These are phyloP conservation scores for Populus hybrid DNA, from an alignment of 441 rosid species.

Conservation along the genomic window DNA sequence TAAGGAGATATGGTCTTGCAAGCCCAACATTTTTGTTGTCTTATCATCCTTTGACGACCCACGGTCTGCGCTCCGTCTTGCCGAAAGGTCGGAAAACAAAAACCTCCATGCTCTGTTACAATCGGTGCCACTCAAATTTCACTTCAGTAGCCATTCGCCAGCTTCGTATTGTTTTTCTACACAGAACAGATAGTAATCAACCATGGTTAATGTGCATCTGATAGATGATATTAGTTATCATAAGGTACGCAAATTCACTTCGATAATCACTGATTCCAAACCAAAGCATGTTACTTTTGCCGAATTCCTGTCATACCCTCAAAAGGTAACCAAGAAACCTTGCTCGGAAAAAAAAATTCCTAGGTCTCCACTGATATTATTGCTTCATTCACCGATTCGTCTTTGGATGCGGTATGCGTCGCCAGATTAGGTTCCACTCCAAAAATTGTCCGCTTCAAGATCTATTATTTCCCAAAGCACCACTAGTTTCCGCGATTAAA, in stretches of 20 bases:
- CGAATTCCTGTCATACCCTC: background rate
- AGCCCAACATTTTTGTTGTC: background rate
- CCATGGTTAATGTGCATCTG: background rate
- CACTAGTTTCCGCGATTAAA: background rate
- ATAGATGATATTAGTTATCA: background rate
- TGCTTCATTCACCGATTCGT: background rate
- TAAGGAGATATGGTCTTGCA: constrained; percentile 12
- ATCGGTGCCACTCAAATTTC: background rate
- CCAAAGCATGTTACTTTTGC: background rate
- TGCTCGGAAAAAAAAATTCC: background rate
- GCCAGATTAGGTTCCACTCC: background rate
- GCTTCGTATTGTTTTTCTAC: background rate
- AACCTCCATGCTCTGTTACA: constrained; percentile 1
- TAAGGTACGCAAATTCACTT: background rate
- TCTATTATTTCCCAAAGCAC: background rate
- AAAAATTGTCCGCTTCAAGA: background rate
- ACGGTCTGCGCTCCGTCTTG: background rate
- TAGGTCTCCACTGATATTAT: background rate
- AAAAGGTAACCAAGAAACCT: background rate
- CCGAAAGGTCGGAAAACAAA: background rate
- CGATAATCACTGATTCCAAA: background rate
- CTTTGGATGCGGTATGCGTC: background rate
- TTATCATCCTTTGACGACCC: constrained; percentile 7
- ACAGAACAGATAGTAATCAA: background rate
- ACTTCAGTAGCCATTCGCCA: background rate